A percentile compares a stretch with the other conserved stretches of the same genome.
Conservation (phyloP, 176 grass and related monocot species). For the Coix lacrymajobi region DNA sequence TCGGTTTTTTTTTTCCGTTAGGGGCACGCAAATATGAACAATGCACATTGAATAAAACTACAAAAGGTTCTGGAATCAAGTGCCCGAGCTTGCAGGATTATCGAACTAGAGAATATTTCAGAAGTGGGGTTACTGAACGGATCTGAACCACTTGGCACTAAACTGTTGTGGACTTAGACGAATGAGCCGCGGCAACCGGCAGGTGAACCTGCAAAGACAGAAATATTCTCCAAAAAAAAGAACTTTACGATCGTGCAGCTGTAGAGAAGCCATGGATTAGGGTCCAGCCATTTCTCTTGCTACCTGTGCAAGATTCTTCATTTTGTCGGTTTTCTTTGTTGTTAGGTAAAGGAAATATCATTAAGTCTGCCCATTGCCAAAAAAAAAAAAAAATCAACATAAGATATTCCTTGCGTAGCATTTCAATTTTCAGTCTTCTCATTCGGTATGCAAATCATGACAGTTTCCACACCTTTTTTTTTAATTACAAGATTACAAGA, state of each 20-base stretch:
- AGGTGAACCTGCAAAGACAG: neutral
- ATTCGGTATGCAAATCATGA: neutral
- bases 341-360: neutral
- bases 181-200: too few species aligned
- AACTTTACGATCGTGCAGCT: neutral
- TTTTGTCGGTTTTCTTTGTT: neutral
- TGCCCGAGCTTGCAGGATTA: conserved; percentile 2
- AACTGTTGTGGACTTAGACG: too few species aligned
- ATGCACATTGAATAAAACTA: neutral
- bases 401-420: conserved; percentile 5
- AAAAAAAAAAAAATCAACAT: too few species aligned
- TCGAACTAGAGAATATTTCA: neutral
- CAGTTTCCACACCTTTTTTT: neutral
- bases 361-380: neutral
- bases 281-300: neutral
- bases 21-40: neutral
- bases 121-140: too few species aligned
- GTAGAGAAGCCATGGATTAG: neutral
- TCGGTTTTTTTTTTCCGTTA: conserved; percentile 14
- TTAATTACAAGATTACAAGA: neutral
- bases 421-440: neutral
- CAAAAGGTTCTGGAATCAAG: neutral
- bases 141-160: too few species aligned
- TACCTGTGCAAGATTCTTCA: conserved; percentile 11
- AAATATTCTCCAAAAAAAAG: conserved; percentile 21